Conservation (phyloP, 768 basidiomycete species). For the Holtermannia corniformis region DNA sequence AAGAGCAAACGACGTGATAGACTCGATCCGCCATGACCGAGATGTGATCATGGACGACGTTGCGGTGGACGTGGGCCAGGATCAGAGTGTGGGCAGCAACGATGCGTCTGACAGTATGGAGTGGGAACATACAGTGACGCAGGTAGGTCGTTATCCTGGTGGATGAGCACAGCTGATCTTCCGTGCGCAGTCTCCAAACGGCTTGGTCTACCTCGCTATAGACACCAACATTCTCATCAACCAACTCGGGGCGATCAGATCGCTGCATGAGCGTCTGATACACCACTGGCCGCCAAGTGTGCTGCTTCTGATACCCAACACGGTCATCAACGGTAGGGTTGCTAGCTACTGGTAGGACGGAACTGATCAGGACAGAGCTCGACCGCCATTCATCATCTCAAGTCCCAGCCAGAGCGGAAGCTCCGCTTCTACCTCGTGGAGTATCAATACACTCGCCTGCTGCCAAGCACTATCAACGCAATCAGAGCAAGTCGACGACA, state of each 20-base stretch:
- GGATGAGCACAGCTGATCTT: too few relatives aligned
- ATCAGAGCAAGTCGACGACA: conserved; percentile 2
- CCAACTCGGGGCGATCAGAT: conserved; percentile 11
- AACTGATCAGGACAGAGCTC: conserved; percentile 2
- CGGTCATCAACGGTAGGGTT: conserved; percentile 27
- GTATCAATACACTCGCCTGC: conserved; percentile 3
- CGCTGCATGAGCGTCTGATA: conserved; percentile 4
- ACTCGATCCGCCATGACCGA: background rate
- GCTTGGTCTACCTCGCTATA: conserved; percentile 12
- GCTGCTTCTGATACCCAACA: conserved; percentile 17
- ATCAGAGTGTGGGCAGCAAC: background rate
- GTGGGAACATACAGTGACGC: background rate
- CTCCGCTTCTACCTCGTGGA: background rate
- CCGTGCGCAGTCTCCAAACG: background rate
- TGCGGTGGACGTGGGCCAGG: background rate
- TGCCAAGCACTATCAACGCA: conserved; percentile 1
- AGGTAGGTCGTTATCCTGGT: background rate
- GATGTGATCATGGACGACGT: background rate
- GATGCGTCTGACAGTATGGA: background rate
- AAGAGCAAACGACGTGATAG: background rate
- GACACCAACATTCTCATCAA: conserved; percentile 30
- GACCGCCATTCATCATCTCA: background rate
- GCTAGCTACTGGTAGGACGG: background rate
- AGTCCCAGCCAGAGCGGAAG: background rate
- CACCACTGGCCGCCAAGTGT: background rate